Evolutionary conservation across 352 stramenopile genomes (phyloP).

Genomic region (Phytophthora palmivora): DNA sequence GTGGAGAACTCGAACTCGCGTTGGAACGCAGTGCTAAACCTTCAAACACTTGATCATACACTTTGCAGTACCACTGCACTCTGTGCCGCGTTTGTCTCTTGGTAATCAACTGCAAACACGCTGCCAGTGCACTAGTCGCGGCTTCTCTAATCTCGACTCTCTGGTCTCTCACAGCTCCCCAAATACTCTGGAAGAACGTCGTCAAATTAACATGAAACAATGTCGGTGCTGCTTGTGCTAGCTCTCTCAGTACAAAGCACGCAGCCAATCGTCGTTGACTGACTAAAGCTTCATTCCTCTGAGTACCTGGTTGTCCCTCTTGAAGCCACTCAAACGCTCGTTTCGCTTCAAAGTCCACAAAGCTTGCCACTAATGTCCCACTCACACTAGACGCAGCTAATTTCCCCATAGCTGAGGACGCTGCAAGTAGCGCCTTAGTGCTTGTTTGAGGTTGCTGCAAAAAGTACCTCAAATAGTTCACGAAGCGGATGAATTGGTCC

Average conservation of each 20-base stretch:
- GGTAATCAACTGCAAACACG: conserved; percentile 90
- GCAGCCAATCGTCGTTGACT: conserved; percentile 80
- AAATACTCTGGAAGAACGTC: conserved; percentile 94
- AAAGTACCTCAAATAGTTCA: conserved; percentile 91
- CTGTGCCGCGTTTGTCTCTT: conserved; percentile 80
- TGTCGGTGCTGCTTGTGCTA: conserved; percentile 87
- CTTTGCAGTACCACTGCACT: conserved; percentile 93
- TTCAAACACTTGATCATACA: conserved; percentile 92
- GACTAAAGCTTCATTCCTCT: conserved; percentile 70
- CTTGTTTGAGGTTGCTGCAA: conserved; percentile 77
- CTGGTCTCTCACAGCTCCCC: conserved; percentile 79
- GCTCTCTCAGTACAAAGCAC: conserved; percentile 88
- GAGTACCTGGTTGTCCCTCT: conserved; percentile 25
- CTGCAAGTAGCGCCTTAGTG: conserved; percentile 64
- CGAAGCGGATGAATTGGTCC: conserved; percentile 91
- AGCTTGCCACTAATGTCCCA: conserved; percentile 87
- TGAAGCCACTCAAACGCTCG: conserved; percentile 92
- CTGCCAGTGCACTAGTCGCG: conserved; percentile 81
- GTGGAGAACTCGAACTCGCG: conserved; percentile 25
- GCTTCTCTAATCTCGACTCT: conserved; percentile 85
- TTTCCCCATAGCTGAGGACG: conserved; percentile 81
- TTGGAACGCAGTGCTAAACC: conserved; percentile 48
- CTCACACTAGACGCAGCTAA: conserved; percentile 85
- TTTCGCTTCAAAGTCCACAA: conserved; percentile 94
- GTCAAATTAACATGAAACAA: conserved; percentile 92